A percentile compares a stretch with the other conserved stretches of the same genome.
phyloP scores from a whole-genome alignment of 371 early-diverging fungal species.

The Aphelidium insulamus region DNA sequence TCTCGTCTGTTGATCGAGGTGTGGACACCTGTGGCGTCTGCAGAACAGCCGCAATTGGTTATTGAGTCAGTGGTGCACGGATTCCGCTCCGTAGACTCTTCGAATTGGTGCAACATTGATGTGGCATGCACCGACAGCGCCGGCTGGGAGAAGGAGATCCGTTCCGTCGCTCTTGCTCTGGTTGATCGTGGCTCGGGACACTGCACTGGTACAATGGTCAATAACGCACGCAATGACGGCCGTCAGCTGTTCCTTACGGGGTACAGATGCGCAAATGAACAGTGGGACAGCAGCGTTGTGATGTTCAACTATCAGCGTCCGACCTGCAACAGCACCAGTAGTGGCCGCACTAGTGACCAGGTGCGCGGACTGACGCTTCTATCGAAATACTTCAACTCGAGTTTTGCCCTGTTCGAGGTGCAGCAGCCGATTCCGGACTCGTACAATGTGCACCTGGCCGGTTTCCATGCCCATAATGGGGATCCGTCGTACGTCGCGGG shows the following conservation, averaged over 20 bases:
- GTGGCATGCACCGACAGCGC: constrained; percentile 13
- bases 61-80: background rate
- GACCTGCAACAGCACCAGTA: too few relatives aligned
- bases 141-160: too few relatives aligned
- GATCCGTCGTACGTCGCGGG: too few relatives aligned
- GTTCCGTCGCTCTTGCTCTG: constrained; percentile 19
- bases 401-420: constrained; percentile 21
- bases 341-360: too few relatives aligned
- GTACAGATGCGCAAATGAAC: too few relatives aligned
- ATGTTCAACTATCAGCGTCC: constrained; percentile 21
- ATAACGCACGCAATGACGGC: constrained; percentile 19
- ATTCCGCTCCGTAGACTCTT: constrained; percentile 6
- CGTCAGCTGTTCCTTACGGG: constrained; percentile 20
- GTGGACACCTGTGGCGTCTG: too few relatives aligned
- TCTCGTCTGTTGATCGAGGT: constrained; percentile 12
- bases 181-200: constrained; percentile 20
- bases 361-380: too few relatives aligned
- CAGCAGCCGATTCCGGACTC: constrained; percentile 20
- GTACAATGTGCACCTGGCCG: constrained; percentile 17
- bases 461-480: constrained; percentile 6
- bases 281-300: constrained; percentile 9
- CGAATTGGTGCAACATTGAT: constrained; percentile 22
- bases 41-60: too few relatives aligned
- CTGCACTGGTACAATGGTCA: constrained; percentile 21
- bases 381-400: too few relatives aligned